Percentiles rank a stretch among this genome's conserved stretches.
Evolutionary conservation across 2,329 filamentous ascomycete genomes (phyloP).

Genomic region (Epichloe scottii): DNA sequence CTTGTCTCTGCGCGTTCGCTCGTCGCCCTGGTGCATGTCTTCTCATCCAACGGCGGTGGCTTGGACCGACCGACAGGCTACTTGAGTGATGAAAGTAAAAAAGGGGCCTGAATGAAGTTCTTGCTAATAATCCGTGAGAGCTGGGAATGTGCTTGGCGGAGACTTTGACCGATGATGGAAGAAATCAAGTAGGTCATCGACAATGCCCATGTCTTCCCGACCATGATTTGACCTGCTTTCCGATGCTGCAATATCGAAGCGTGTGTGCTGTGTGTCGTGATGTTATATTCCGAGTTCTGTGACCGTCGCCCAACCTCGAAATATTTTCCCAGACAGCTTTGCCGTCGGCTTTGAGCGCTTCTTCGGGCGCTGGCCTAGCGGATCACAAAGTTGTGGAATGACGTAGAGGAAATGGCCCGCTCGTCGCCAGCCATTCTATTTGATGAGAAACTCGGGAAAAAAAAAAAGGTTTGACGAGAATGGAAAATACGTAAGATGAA

Average conservation of each 20-base stretch:
- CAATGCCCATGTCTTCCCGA: background rate
- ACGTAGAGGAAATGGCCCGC: background rate
- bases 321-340: background rate
- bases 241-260: background rate
- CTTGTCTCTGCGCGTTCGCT: too few relatives aligned
- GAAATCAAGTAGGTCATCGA: background rate
- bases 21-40: too few relatives aligned
- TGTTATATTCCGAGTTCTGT: background rate
- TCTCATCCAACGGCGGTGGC: background rate
- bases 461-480: background rate
- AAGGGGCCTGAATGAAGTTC: background rate
- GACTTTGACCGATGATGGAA: background rate
- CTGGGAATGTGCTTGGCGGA: background rate
- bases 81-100: too few relatives aligned
- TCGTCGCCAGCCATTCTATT: constrained; percentile 1
- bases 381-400: background rate
- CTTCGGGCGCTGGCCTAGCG: background rate
- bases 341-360: background rate
- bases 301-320: background rate
- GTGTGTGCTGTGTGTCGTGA: background rate
- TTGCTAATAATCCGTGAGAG: background rate
- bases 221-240: background rate
- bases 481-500: background rate
- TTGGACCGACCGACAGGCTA: background rate
- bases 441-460: background rate